phyloP scores from a whole-genome alignment of 371 early-diverging fungal genomes.

The Mucor circinelloides region DNA sequence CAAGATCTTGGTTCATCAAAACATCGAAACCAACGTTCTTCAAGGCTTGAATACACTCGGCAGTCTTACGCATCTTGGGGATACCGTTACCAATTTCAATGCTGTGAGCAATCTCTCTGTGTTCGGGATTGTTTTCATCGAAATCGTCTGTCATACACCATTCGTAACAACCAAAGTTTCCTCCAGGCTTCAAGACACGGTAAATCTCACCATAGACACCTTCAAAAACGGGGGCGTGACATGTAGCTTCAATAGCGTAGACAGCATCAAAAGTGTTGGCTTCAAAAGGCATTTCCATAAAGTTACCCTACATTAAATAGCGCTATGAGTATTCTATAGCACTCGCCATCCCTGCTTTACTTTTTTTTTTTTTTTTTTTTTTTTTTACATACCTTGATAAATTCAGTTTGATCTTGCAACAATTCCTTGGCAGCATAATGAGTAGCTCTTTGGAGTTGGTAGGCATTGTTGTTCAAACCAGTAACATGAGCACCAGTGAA shows the following conservation, averaged over 20 bases:
- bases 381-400: constrained; percentile 47
- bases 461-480: constrained; percentile 95
- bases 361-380: not conserved
- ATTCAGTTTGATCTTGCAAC: constrained; percentile 62
- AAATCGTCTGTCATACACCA: constrained; percentile 90
- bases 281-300: constrained; percentile 90
- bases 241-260: constrained; percentile 94
- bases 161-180: constrained; percentile 88
- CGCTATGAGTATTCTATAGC: not conserved
- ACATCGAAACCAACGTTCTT: constrained; percentile 87
- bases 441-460: constrained; percentile 83
- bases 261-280: constrained; percentile 81
- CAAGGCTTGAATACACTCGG: constrained; percentile 73
- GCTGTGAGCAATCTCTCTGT: constrained; percentile 75
- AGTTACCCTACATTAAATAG: constrained; percentile 80
- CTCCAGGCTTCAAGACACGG: constrained; percentile 91
- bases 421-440: constrained; percentile 72
- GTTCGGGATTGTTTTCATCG: constrained; percentile 73
- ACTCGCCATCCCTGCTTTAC: not conserved
- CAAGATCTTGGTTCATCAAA: constrained; percentile 68
- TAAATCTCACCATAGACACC: constrained; percentile 88
- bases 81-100: constrained; percentile 90
- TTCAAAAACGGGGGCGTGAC: constrained; percentile 82
- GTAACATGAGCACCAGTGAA: constrained; percentile 89
- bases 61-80: constrained; percentile 77